Evolutionary conservation across 352 stramenopile genomes (phyloP).

Genomic region (Phytophthora hibernalis): DNA sequence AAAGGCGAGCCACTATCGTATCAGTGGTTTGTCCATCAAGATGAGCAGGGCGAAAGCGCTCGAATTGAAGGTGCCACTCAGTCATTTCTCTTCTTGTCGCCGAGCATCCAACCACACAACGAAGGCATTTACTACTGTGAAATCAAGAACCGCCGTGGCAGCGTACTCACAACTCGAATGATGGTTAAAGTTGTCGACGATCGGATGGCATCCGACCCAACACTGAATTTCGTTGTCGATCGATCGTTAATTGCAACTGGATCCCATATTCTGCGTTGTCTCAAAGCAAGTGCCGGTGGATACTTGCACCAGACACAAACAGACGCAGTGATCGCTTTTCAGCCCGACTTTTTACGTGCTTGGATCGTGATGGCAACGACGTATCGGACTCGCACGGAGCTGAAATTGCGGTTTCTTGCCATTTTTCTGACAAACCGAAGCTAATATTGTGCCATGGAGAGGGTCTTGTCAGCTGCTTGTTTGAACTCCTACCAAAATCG

Average conservation of each 20-base stretch:
- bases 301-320: conserved; percentile 35
- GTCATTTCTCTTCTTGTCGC: conserved; percentile 56
- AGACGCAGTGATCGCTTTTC: conserved; percentile 52
- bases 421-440: background rate
- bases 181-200: conserved; percentile 60
- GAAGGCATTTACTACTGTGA: conserved; percentile 66
- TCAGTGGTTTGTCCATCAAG: conserved; percentile 58
- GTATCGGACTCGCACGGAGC: conserved; percentile 58
- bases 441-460: conserved; percentile 37
- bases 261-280: conserved; percentile 36
- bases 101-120: conserved; percentile 63
- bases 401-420: conserved; percentile 52
- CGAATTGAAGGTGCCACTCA: conserved; percentile 51
- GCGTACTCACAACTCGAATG: conserved; percentile 38
- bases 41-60: conserved; percentile 26
- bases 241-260: background rate
- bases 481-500: conserved; percentile 50
- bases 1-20: conserved; percentile 77
- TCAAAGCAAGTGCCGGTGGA: conserved; percentile 49
- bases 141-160: conserved; percentile 63
- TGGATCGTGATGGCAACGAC: conserved; percentile 47
- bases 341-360: conserved; percentile 59
- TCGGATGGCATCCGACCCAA: conserved; percentile 44
- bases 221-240: conserved; percentile 50
- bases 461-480: conserved; percentile 49